Percentiles rank a stretch among this genome's conserved stretches.
Conservation (phyloP, 148 eudicot species). For the Spergularia marina region DNA sequence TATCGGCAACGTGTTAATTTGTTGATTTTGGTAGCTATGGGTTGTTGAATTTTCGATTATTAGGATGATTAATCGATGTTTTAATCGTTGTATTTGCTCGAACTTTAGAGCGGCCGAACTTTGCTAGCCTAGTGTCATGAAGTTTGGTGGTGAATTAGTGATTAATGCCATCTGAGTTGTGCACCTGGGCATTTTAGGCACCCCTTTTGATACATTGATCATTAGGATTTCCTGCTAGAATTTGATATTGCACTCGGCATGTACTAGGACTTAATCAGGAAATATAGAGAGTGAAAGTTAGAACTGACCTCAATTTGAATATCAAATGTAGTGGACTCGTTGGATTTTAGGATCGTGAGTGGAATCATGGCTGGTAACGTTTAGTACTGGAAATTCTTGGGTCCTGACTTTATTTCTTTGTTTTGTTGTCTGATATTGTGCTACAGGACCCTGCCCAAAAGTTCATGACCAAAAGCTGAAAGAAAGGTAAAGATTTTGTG, state of each 20-base stretch:
- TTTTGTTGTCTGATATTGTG: constrained; percentile 17
- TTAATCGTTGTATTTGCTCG: too few relatives aligned
- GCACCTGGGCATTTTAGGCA: neutral
- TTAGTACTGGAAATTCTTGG: neutral
- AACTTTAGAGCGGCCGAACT: too few relatives aligned
- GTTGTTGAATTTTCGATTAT: too few relatives aligned
- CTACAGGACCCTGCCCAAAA: constrained; percentile 77
- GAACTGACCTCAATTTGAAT: neutral
- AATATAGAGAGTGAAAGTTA: neutral
- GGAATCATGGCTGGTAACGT: neutral
- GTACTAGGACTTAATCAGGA: too few relatives aligned
- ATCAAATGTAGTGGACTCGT: neutral
- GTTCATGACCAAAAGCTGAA: constrained; percentile 90
- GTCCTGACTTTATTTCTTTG: neutral
- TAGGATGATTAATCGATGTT: too few relatives aligned
- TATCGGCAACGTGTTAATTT: too few relatives aligned
- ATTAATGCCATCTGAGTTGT: neutral
- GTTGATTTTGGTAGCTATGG: too few relatives aligned
- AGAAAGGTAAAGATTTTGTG: constrained; percentile 63
- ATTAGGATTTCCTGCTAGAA: neutral
- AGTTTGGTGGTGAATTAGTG: too few relatives aligned
- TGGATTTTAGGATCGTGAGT: neutral
- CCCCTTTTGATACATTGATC: neutral
- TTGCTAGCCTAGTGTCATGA: too few relatives aligned
- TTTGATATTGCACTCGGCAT: neutral